phyloP scores from a whole-genome alignment of 73 alveolate genomes.

The Paramecium sexaurelia region DNA sequence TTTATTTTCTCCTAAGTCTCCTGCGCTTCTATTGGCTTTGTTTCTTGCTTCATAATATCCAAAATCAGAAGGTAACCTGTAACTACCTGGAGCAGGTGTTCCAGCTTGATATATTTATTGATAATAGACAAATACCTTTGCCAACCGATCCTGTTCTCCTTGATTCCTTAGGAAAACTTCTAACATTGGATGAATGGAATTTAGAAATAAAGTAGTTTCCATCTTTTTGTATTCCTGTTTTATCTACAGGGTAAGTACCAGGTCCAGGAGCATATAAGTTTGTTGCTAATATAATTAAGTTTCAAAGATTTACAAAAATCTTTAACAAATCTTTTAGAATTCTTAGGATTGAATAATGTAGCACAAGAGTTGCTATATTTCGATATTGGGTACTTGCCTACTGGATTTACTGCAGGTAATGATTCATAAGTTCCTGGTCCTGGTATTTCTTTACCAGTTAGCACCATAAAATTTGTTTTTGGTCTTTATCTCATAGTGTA shows the following conservation, averaged over 20 bases:
- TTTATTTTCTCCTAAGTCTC: constrained; percentile 26
- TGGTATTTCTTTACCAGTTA: constrained; percentile 66
- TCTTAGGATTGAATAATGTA: constrained; percentile 71
- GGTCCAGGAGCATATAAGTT: constrained; percentile 75
- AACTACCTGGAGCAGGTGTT: constrained; percentile 88
- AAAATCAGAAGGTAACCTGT: constrained; percentile 82
- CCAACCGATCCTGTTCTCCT: constrained; percentile 53
- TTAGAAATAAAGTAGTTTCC: constrained; percentile 75
- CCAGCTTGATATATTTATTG: not conserved
- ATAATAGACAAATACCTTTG: not conserved
- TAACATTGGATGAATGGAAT: constrained; percentile 71
- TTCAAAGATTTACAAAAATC: constrained; percentile 44
- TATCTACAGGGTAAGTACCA: constrained; percentile 70
- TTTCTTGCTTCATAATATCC: constrained; percentile 79
- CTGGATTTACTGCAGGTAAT: constrained; percentile 69
- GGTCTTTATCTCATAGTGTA: constrained; percentile 58
- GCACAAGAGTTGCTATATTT: constrained; percentile 73
- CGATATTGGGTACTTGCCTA: constrained; percentile 72
- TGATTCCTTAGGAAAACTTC: constrained; percentile 60
- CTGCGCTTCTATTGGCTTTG: constrained; percentile 7
- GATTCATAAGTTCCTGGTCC: constrained; percentile 85
- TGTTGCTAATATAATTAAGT: not conserved
- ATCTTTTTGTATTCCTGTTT: constrained; percentile 60
- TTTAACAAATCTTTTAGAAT: constrained; percentile 64
- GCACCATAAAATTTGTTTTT: constrained; percentile 1